phyloP scores from a whole-genome alignment of 441 rosid species.

The Mallotus japonicus region DNA sequence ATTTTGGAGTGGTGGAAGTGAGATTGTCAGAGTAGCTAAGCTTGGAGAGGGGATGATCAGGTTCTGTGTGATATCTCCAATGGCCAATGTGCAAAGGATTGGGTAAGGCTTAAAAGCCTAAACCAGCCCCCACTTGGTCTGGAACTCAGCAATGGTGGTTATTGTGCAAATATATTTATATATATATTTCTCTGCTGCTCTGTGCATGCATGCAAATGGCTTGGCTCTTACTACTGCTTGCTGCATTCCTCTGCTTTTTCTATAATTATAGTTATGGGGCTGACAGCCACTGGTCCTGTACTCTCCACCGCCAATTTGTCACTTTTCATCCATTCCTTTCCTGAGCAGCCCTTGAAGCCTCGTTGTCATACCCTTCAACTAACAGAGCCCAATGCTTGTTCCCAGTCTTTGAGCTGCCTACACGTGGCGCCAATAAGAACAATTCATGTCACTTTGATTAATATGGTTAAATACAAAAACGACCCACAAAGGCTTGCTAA shows the following conservation, averaged over 20 bases:
- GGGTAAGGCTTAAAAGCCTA: slow-evolving; percentile 27
- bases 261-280: slow-evolving; percentile 38
- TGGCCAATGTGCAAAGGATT: slow-evolving; percentile 34
- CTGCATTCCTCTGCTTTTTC: slow-evolving; percentile 27
- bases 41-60: slow-evolving; percentile 23
- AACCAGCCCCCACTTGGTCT: slow-evolving; percentile 37
- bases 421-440: slow-evolving; percentile 9
- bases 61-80: slow-evolving; percentile 20
- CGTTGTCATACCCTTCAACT: slow-evolving; percentile 14
- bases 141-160: slow-evolving; percentile 6
- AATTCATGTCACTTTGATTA: neutral
- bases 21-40: slow-evolving; percentile 29
- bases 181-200: neutral
- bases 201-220: slow-evolving; percentile 20
- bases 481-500: neutral
- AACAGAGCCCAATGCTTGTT: slow-evolving; percentile 24
- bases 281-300: slow-evolving; percentile 10
- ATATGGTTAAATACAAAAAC: neutral
- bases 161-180: neutral
- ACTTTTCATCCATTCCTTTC: slow-evolving; percentile 25
- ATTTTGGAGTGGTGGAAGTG: slow-evolving; percentile 7
- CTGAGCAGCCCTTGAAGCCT: too few relatives aligned
- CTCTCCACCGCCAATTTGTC: slow-evolving; percentile 3
- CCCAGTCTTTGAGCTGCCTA: slow-evolving; percentile 12
- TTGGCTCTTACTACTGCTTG: slow-evolving; percentile 16